Evolutionary conservation across 331 rosid species (phyloP), one percentile per base, ranked within the genome.

Genomic region (Ulmus americana): DNA sequence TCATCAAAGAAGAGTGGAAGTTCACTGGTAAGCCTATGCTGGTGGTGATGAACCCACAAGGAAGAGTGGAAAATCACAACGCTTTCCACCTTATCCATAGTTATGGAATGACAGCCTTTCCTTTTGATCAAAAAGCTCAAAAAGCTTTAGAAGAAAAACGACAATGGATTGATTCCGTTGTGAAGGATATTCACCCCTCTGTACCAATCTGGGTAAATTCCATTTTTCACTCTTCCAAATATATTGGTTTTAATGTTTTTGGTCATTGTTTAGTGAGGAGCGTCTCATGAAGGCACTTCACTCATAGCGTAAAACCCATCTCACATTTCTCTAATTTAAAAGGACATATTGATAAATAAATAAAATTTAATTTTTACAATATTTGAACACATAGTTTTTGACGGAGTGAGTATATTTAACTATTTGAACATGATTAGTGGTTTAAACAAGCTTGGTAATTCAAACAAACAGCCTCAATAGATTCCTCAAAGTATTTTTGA

Each of bases 121-220:
- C 74, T 16, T 69, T 48, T 15, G 1, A 48, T 15, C 9, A 22
- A 46, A 6, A 4, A 2, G 39, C 15, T 0, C 7, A 13, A 2
- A 6, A 65, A 2, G 10, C 0, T 0, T 39, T 65, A 1, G 1
- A 48, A 3, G 9, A 5, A 3, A 22, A 40, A 10, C 2, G 0
- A 1, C 41, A 40, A 3, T 64, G 59, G 59, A 53, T 65, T 1
- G 50, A 6, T 39, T 8, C 59, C n/a, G 43, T 66, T 0, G 69
- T 68, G 0, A 13, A 54, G 0, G 62, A 28, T 6, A 70, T 65
- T 39, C 62, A 80, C 45, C 76, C 81, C 0, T 14, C 15, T 3
- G 39, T 76, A 14, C 49, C 12, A 8, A 54, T n/a, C 2, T 72
- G 76, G 84, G 84, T 80, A 61, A 7, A 3, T 43, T 7, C 14